A percentile compares a stretch with the other conserved stretches of the same genome.
phyloP scores from a whole-genome alignment of 495 filamentous ascomycete genomes.

The Neurospora sp. region DNA sequence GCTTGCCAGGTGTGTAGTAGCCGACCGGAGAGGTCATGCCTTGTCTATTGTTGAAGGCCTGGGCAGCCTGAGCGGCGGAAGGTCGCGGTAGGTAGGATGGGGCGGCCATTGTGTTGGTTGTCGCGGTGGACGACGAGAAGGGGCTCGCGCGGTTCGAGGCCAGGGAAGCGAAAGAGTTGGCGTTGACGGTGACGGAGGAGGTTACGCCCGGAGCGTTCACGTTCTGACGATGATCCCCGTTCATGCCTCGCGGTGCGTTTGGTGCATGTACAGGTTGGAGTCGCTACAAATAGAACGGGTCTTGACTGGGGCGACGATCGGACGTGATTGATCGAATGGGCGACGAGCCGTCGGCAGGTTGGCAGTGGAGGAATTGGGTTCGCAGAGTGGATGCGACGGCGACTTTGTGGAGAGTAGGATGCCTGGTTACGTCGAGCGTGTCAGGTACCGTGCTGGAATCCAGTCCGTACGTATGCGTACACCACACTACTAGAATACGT shows the following conservation, averaged over 20 bases:
- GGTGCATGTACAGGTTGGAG: conserved; percentile 8
- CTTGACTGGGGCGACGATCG: conserved; percentile 24
- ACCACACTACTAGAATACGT: background rate
- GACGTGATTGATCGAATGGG: conserved; percentile 27
- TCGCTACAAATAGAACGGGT: conserved; percentile 3
- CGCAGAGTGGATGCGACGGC: conserved; percentile 15
- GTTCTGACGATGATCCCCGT: conserved; percentile 21
- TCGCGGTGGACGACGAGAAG: conserved; percentile 19
- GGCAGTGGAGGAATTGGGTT: conserved; percentile 6
- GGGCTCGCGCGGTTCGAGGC: conserved; percentile 27
- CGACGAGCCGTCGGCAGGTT: background rate
- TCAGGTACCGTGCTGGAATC: background rate
- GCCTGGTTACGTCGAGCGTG: background rate
- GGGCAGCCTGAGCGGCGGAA: conserved; percentile 9
- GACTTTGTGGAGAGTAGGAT: background rate
- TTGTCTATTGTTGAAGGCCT: conserved; percentile 19
- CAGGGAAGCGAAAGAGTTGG: conserved; percentile 19
- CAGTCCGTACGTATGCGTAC: background rate
- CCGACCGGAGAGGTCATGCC: conserved; percentile 19
- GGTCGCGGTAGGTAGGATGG: conserved; percentile 21
- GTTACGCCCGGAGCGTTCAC: conserved; percentile 21
- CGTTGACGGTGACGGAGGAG: conserved; percentile 21
- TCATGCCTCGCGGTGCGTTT: conserved; percentile 35
- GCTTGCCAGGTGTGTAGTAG: conserved; percentile 27
- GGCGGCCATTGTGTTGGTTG: conserved; percentile 31